Base-by-base conservation (phyloP, 352 stramenopile genomes). In the Pythium brachiatum region DNA sequence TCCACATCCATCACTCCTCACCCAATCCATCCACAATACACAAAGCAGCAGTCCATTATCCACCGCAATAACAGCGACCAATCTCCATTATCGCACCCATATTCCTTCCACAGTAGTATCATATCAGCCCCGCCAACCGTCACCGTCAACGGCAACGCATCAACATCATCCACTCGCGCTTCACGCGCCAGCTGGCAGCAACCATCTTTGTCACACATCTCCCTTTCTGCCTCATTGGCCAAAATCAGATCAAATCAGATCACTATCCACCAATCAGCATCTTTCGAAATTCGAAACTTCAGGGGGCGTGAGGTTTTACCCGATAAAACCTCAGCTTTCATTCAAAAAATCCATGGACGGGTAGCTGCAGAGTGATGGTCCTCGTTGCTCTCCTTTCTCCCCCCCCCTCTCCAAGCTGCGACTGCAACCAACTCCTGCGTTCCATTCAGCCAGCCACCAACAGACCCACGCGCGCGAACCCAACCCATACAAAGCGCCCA, bases 231-330 rank as follows among this genome's bases (percentile, higher is more conserved):
- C 25, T 38, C 4, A 68, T 68, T 68, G 47, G 62, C 31, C 12
- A 20, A 57, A 62, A 60, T 0, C 0, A 23, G 2, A 1, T 12
- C 48, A 57, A 57, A 34, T 64, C 48, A 62, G 54, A 47, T 41
- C 7, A 7, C 16, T 60, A 62, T 70, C 57, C 21, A 23, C 64
- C 64, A 70, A 70, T 59, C 51, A 34, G 29, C 21, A 36, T 32
- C 12, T 9, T 39, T 32, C 8, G n/a, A 27, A 23, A 36, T 44
- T 59, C 48, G 55, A 60, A 64, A 55, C 25, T 32, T 23, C 43
- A 25, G n/a, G n/a, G n/a, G n/a, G n/a, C n/a, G n/a, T 52, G 63
- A 70, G 64, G 64, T 70, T 70, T 70, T 66, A 27, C 6, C 0
- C 2, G 2, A 8, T 44, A 66, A 66, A 70, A 70, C 64, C 64